These are phyloP conservation scores for Exophiala xenobiotica DNA, from an alignment of 2,329 filamentous ascomycete genomes.

Conservation along the genomic window DNA sequence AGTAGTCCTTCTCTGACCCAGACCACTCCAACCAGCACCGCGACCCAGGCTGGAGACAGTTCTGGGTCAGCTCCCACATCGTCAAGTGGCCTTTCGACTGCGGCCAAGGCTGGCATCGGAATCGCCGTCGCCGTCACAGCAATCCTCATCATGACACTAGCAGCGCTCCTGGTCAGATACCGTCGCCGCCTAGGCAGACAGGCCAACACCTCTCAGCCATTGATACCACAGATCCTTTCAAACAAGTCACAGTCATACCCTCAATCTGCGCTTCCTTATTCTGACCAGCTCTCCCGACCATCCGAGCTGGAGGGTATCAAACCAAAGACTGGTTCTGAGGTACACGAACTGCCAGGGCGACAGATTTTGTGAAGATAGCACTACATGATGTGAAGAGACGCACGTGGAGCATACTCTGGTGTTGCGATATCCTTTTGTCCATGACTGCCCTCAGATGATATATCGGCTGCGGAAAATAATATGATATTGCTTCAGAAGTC, in stretches of 20 bases:
- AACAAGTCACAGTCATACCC: background rate
- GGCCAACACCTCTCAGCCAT: too few relatives aligned
- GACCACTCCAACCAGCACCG: background rate
- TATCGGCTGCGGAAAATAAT: too few relatives aligned
- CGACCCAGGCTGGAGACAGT: background rate
- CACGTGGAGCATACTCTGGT: too few relatives aligned
- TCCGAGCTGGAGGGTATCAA: background rate
- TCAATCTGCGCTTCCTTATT: background rate
- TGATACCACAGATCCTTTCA: background rate
- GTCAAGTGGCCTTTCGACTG: background rate
- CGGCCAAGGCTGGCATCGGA: slow-evolving; percentile 1
- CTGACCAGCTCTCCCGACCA: background rate
- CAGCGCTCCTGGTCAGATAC: background rate
- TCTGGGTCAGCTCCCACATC: background rate
- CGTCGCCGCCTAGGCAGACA: background rate
- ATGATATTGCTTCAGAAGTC: too few relatives aligned
- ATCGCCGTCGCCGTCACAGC: background rate
- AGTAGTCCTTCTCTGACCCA: too few relatives aligned
- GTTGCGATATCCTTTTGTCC: too few relatives aligned
- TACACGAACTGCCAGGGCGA: background rate
- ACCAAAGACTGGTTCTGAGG: background rate
- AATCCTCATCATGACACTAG: background rate
- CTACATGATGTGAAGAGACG: too few relatives aligned
- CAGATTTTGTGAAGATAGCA: background rate
- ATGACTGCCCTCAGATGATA: too few relatives aligned